These are phyloP conservation scores for Tieghemostelium lacteum DNA, from an alignment of 78 protist species.

Conservation along the genomic window DNA sequence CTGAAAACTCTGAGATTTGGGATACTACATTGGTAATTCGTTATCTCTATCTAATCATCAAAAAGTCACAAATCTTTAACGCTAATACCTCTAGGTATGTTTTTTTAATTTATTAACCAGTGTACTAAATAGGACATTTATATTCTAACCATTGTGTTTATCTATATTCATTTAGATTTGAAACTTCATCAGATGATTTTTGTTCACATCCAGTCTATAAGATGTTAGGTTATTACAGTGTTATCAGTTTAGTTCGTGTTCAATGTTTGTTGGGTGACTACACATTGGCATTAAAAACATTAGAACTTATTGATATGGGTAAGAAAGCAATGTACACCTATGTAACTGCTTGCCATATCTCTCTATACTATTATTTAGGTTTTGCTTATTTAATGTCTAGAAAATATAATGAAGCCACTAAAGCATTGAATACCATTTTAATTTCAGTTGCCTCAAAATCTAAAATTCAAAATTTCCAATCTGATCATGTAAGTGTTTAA, in stretches of 20 bases:
- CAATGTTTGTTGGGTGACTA: conserved; percentile 94
- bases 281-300: conserved; percentile 73
- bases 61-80: conserved; percentile 72
- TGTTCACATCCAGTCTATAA: conserved; percentile 75
- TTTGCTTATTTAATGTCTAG: conserved; percentile 90
- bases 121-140: background rate
- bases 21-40: conserved; percentile 69
- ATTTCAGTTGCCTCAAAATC: conserved; percentile 62
- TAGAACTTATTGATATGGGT: conserved; percentile 84
- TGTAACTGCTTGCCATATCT: conserved; percentile 89
- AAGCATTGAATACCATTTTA: conserved; percentile 73
- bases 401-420: conserved; percentile 90
- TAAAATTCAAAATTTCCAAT: conserved; percentile 54
- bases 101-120: background rate
- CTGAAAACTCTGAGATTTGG: conserved; percentile 74
- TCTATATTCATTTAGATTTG: conserved; percentile 14
- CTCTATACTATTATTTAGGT: conserved; percentile 89
- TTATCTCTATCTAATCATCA: conserved; percentile 66
- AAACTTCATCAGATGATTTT: conserved; percentile 59
- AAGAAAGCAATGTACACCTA: conserved; percentile 73
- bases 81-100: background rate
- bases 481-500: conserved; percentile 56
- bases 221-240: conserved; percentile 86
- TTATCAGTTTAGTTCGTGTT: conserved; percentile 89
- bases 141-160: background rate